phyloP scores from a whole-genome alignment of 2,329 filamentous ascomycete genomes.

The Phyllosticta capitalensis region DNA sequence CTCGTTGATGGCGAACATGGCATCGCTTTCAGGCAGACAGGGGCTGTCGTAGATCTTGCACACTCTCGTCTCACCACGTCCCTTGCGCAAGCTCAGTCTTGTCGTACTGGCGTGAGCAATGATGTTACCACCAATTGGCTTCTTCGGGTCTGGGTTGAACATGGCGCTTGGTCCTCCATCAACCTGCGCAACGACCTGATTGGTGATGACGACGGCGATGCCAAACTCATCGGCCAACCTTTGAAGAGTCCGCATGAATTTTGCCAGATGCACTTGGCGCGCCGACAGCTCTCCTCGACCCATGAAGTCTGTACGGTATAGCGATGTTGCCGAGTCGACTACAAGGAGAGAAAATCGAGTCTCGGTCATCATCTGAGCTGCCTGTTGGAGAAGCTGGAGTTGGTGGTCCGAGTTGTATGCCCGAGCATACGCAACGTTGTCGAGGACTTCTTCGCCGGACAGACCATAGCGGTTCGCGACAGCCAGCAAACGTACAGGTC shows the following conservation, averaged over 20 bases:
- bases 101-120: slow-evolving; percentile 97
- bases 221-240: slow-evolving; percentile 73
- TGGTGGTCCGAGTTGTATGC: slow-evolving; percentile 99
- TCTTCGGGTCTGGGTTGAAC: slow-evolving; percentile 99
- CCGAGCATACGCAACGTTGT: slow-evolving; percentile 95
- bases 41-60: slow-evolving; percentile 99
- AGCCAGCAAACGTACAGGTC: slow-evolving; percentile 79
- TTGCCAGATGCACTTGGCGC: slow-evolving; percentile 77
- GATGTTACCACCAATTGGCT: slow-evolving; percentile 97
- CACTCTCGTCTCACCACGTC: slow-evolving; percentile 85
- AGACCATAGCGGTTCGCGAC: slow-evolving; percentile 92
- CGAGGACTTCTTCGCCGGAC: slow-evolving; percentile 91
- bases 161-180: slow-evolving; percentile 93
- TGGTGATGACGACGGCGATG: slow-evolving; percentile 96
- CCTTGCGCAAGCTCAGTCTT: slow-evolving; percentile 89
- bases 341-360: slow-evolving; percentile 92
- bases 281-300: slow-evolving; percentile 96
- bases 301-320: slow-evolving; percentile 94
- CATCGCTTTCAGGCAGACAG: slow-evolving; percentile 92
- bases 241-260: slow-evolving; percentile 79
- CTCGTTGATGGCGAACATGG: slow-evolving; percentile 92
- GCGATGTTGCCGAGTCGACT: slow-evolving; percentile 88
- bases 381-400: slow-evolving; percentile 86
- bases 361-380: slow-evolving; percentile 98
- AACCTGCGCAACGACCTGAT: slow-evolving; percentile 96